Conservation (phyloP, 1,284 basidiomycete genomes). For the Ceratobasidium sp. region DNA sequence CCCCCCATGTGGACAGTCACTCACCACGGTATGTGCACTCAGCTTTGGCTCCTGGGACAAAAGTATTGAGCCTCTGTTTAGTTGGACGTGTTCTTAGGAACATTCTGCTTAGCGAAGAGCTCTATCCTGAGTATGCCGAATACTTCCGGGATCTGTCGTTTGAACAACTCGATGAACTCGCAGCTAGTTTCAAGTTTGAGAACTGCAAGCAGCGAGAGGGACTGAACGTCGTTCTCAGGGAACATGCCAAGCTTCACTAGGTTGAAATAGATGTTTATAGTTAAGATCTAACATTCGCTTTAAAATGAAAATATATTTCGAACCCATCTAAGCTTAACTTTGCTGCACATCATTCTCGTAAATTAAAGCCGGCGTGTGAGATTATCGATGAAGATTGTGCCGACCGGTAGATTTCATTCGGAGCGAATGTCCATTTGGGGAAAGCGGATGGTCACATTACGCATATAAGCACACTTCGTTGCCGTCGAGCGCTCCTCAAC, state of each 20-base stretch:
- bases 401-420: constrained; percentile 26
- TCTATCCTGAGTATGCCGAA: constrained; percentile 52
- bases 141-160: constrained; percentile 49
- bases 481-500: background rate
- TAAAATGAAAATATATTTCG: background rate
- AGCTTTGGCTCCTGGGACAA: background rate
- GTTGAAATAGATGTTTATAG: background rate
- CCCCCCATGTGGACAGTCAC: constrained; percentile 46
- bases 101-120: constrained; percentile 68
- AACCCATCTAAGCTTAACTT: background rate
- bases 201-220: constrained; percentile 51
- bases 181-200: constrained; percentile 52
- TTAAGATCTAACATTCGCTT: background rate
- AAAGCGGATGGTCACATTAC: background rate
- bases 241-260: constrained; percentile 31
- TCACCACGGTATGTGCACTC: constrained; percentile 31
- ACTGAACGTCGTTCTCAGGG: constrained; percentile 49
- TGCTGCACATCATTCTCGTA: too few relatives aligned
- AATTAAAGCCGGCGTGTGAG: background rate
- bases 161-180: constrained; percentile 53
- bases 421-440: constrained; percentile 20
- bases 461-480: constrained; percentile 21
- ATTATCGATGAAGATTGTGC: background rate
- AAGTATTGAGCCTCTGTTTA: background rate
- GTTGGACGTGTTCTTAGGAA: constrained; percentile 63